Percentiles rank a stretch among this genome's conserved stretches.
These are phyloP conservation scores for Perkinsus marinus DNA, from an alignment of 169 alveolate genomes.

Conservation along the genomic window DNA sequence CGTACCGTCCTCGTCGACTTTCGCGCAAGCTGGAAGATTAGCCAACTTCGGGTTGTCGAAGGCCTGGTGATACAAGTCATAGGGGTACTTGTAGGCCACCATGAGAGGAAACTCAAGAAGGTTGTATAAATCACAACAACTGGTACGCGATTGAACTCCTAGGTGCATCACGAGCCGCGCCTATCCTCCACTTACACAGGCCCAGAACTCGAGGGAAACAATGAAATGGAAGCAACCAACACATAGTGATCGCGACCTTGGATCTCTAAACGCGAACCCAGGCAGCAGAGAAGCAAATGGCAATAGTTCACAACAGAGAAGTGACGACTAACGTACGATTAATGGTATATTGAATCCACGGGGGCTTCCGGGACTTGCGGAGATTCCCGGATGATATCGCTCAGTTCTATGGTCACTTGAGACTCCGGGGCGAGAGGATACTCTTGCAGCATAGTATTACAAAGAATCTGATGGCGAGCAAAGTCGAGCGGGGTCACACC, in stretches of 20 bases:
- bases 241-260: too few species aligned
- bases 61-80: not conserved
- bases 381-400: not conserved
- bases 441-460: not conserved
- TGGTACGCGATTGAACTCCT: not conserved
- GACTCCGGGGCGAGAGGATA: not conserved
- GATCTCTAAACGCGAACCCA: too few species aligned
- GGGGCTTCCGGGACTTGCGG: not conserved
- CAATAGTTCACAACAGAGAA: not conserved
- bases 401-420: not conserved
- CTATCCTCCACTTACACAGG: too few species aligned
- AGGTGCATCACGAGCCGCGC: too few species aligned
- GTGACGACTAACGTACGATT: not conserved
- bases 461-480: not conserved
- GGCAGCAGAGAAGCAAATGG: not conserved
- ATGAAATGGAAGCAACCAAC: not conserved
- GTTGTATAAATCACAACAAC: not conserved
- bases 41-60: not conserved
- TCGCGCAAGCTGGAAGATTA: not conserved
- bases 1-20: not conserved
- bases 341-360: not conserved
- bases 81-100: not conserved
- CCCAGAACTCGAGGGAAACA: not conserved
- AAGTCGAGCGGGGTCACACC: not conserved
- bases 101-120: not conserved